These are phyloP conservation scores for Candida krabiensis DNA, from an alignment of 805 yeast genomes.

Conservation along the genomic window DNA sequence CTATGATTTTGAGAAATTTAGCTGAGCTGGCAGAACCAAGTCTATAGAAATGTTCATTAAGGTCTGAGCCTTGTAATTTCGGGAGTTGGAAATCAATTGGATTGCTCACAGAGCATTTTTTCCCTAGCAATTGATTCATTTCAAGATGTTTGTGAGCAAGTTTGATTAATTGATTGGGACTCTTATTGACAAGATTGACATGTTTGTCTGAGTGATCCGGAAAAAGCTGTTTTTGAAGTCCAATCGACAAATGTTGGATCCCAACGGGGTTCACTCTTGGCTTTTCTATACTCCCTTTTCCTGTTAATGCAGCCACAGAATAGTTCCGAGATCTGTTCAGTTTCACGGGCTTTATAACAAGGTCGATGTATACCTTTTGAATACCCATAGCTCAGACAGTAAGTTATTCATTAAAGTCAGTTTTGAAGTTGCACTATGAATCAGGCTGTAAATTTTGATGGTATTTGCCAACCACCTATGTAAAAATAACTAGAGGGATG, in stretches of 20 bases:
- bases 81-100: slow-evolving; percentile 71
- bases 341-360: no score
- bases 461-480: no score
- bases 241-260: slow-evolving; percentile 68
- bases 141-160: slow-evolving; percentile 61
- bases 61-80: slow-evolving; percentile 60
- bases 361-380: no score
- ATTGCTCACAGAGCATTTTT: slow-evolving; percentile 58
- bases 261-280: slow-evolving; percentile 77
- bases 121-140: slow-evolving; percentile 70
- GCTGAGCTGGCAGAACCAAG: slow-evolving; percentile 60
- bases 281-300: slow-evolving; percentile 22
- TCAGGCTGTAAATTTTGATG: no score
- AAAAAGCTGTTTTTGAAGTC: slow-evolving; percentile 62
- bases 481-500: no score
- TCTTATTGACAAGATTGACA: slow-evolving; percentile 26
- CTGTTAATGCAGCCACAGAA: slow-evolving; percentile 2
- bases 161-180: slow-evolving; percentile 38
- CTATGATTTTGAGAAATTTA: slow-evolving; percentile 57
- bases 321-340: no score
- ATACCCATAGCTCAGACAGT: no score
- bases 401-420: no score
- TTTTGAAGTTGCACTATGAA: no score
- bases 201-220: slow-evolving; percentile 33
- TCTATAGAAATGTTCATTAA: slow-evolving; percentile 84